Percentiles rank a stretch among this genome's conserved stretches.
These are phyloP conservation scores for Haplosporangium sp. DNA, from an alignment of 371 early-diverging fungal genomes.

Conservation along the genomic window DNA sequence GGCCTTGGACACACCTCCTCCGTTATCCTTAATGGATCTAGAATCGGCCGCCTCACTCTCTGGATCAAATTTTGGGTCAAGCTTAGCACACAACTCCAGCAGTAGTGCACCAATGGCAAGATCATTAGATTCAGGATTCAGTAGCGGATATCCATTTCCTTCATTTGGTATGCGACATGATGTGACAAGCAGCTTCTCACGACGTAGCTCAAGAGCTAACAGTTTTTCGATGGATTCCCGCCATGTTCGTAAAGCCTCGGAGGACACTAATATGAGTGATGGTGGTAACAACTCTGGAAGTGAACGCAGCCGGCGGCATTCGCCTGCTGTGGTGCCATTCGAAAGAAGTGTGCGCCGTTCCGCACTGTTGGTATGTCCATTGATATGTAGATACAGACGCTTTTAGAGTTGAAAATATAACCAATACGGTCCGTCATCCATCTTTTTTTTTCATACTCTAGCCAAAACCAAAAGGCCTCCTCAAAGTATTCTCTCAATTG, in stretches of 20 bases:
- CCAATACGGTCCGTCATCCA: neutral
- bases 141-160: slow-evolving; percentile 36
- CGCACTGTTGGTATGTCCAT: slow-evolving; percentile 33
- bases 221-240: slow-evolving; percentile 55
- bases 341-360: slow-evolving; percentile 53
- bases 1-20: slow-evolving; percentile 56
- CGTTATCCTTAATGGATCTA: slow-evolving; percentile 49
- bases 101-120: slow-evolving; percentile 11
- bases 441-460: neutral
- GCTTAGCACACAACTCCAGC: slow-evolving; percentile 11
- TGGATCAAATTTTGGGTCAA: slow-evolving; percentile 36
- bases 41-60: slow-evolving; percentile 37
- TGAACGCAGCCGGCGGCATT: slow-evolving; percentile 49
- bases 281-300: slow-evolving; percentile 54
- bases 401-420: neutral
- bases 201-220: slow-evolving; percentile 51
- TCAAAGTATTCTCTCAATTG: slow-evolving; percentile 51
- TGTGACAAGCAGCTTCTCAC: slow-evolving; percentile 13
- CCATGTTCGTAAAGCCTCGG: slow-evolving; percentile 46
- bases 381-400: neutral
- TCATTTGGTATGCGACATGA: slow-evolving; percentile 41
- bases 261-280: slow-evolving; percentile 53
- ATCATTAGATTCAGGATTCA: slow-evolving; percentile 17
- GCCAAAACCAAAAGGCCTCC: slow-evolving; percentile 53
- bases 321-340: slow-evolving; percentile 43